phyloP scores from a whole-genome alignment of 257 asterid genomes.

The Salvia rosmarinus region DNA sequence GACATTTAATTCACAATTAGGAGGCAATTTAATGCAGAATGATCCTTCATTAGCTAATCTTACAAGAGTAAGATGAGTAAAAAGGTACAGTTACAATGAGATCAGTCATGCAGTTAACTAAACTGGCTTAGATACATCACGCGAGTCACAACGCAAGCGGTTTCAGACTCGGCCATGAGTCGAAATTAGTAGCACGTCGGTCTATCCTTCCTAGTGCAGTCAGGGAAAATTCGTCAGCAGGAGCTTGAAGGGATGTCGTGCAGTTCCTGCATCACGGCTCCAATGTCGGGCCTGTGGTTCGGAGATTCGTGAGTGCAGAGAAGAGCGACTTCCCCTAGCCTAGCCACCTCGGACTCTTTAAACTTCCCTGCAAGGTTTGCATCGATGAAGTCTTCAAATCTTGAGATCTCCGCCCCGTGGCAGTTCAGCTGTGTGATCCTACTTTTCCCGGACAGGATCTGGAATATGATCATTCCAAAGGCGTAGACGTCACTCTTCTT shows the following conservation, averaged over 20 bases:
- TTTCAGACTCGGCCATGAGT: conserved; percentile 33
- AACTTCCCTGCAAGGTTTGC: conserved; percentile 62
- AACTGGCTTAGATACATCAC: conserved; percentile 28
- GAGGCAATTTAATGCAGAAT: background rate
- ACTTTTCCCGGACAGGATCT: conserved; percentile 80
- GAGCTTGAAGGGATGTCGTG: conserved; percentile 36
- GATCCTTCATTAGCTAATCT: conserved; percentile 25
- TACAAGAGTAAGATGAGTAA: conserved; percentile 29
- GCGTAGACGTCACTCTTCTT: conserved; percentile 91
- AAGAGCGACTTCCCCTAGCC: conserved; percentile 76
- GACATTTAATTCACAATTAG: background rate
- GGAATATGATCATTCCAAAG: conserved; percentile 90
- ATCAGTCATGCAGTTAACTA: conserved; percentile 31
- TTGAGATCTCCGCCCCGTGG: conserved; percentile 75
- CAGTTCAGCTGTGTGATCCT: conserved; percentile 65
- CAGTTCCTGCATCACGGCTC: conserved; percentile 64
- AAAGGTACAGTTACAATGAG: conserved; percentile 32
- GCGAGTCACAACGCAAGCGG: conserved; percentile 22
- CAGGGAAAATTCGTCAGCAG: conserved; percentile 17
- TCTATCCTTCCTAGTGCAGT: conserved; percentile 23
- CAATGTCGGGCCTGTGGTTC: conserved; percentile 68
- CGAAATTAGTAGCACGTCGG: conserved; percentile 39
- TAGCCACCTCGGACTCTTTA: conserved; percentile 73
- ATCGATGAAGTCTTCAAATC: conserved; percentile 73
- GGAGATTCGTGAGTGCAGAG: conserved; percentile 84